These are phyloP conservation scores for Aspergillus udagawae DNA, from an alignment of 2,329 filamentous ascomycete species.

Conservation along the genomic window DNA sequence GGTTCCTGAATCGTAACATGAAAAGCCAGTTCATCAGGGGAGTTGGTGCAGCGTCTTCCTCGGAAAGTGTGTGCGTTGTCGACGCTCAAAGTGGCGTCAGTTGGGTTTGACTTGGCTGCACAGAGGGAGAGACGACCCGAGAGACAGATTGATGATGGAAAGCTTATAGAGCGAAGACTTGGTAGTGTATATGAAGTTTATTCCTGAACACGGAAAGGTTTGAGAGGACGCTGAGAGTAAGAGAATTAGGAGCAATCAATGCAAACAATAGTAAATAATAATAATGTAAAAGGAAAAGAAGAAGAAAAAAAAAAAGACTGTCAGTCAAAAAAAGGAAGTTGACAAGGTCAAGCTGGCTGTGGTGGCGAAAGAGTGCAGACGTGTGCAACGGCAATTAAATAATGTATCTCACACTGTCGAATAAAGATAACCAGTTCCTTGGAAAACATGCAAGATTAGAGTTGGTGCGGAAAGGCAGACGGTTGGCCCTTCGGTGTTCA, in stretches of 20 bases:
- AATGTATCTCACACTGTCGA: not conserved
- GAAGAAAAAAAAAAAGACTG: constrained; percentile 1
- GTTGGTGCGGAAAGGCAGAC: constrained; percentile 5
- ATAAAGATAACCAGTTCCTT: not conserved
- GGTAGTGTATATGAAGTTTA: not conserved
- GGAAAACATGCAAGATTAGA: constrained; percentile 8
- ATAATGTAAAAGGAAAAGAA: constrained; percentile 2
- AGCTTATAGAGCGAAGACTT: not conserved
- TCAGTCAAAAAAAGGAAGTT: constrained; percentile 2
- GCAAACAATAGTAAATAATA: constrained; percentile 2
- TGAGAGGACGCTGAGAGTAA: not conserved
- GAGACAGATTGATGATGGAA: constrained; percentile 4
- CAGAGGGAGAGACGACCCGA: not conserved
- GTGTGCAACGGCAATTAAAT: not conserved
- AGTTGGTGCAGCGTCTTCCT: not conserved
- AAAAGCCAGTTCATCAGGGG: constrained; percentile 17
- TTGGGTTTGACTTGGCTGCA: not conserved
- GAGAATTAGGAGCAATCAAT: constrained; percentile 4
- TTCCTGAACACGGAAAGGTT: not conserved
- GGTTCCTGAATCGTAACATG: constrained; percentile 6
- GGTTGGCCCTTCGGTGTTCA: constrained; percentile 6
- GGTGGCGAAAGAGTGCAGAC: not conserved
- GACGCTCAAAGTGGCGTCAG: not conserved
- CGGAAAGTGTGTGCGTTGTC: not conserved
- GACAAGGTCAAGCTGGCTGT: not conserved